phyloP scores from a whole-genome alignment of 257 asterid species.

The Perilla frutescens region DNA sequence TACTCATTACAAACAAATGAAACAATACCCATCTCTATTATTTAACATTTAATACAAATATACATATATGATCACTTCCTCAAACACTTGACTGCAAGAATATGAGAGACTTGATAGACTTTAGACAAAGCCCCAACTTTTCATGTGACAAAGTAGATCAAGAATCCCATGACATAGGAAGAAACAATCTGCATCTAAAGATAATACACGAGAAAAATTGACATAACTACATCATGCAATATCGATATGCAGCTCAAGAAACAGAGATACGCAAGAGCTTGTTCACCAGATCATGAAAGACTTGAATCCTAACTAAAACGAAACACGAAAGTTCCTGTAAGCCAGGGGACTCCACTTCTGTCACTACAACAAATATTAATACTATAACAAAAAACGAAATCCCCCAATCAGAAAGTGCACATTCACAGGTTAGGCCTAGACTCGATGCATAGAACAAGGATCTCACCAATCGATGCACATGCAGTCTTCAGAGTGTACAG shows the following conservation, averaged over 20 bases:
- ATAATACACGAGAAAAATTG: not conserved
- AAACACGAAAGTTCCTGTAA: slow-evolving; percentile 22
- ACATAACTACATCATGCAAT: slow-evolving; percentile 11
- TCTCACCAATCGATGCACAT: slow-evolving; percentile 25
- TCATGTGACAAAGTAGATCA: too few species aligned
- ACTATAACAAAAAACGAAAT: slow-evolving; percentile 36
- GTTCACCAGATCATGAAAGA: slow-evolving; percentile 18
- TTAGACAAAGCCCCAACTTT: too few species aligned
- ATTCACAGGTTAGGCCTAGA: slow-evolving; percentile 46
- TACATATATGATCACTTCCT: too few species aligned
- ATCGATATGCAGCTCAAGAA: not conserved
- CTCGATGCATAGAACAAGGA: slow-evolving; percentile 26
- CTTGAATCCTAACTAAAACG: slow-evolving; percentile 24
- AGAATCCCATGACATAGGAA: too few species aligned
- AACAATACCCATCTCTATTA: too few species aligned
- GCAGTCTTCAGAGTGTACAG: slow-evolving; percentile 26
- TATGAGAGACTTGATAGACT: too few species aligned
- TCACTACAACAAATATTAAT: slow-evolving; percentile 35
- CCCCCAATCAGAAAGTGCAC: slow-evolving; percentile 31
- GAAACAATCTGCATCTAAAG: too few species aligned
- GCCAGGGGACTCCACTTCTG: slow-evolving; percentile 26
- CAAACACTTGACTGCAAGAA: too few species aligned
- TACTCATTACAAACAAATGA: too few species aligned
- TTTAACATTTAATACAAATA: too few species aligned
- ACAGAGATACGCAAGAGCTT: slow-evolving; percentile 7